phyloP scores from a whole-genome alignment of 441 rosid species.

The Biscutella laevigata region DNA sequence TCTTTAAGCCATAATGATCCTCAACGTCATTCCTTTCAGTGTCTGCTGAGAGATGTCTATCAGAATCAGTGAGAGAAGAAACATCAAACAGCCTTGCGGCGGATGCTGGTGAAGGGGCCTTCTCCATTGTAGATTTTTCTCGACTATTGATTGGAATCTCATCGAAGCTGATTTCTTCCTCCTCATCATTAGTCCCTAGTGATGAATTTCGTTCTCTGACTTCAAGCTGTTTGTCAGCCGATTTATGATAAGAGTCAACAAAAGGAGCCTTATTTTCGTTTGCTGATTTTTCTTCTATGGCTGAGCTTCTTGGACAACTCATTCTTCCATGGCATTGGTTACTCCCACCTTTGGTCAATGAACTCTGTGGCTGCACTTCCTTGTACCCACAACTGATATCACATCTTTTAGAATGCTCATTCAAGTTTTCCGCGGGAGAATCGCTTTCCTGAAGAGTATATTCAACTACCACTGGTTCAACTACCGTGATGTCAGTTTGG shows the following conservation, averaged over 20 bases:
- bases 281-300: conserved; percentile 22
- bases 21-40: conserved; percentile 18
- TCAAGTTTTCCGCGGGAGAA: conserved; percentile 14
- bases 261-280: conserved; percentile 25
- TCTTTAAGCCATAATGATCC: conserved; percentile 21
- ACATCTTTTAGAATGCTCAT: conserved; percentile 24
- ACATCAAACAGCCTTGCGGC: conserved; percentile 22
- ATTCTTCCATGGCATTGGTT: conserved; percentile 24
- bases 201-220: conserved; percentile 22
- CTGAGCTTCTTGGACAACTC: conserved; percentile 36
- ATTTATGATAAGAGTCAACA: conserved; percentile 24
- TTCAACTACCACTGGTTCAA: conserved; percentile 16
- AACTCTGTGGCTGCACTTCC: conserved; percentile 27
- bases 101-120: conserved; percentile 16
- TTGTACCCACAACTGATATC: conserved; percentile 22
- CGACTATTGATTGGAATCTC: conserved; percentile 24
- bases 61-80: conserved; percentile 23
- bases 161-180: conserved; percentile 25
- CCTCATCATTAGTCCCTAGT: conserved; percentile 29
- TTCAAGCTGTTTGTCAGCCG: conserved; percentile 19
- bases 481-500: conserved; percentile 12
- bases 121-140: conserved; percentile 20
- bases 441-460: conserved; percentile 23
- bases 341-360: conserved; percentile 26
- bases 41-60: conserved; percentile 21